These are phyloP conservation scores for Backusella sp. DNA, from an alignment of 192 early-diverging fungal genomes.

Conservation along the genomic window DNA sequence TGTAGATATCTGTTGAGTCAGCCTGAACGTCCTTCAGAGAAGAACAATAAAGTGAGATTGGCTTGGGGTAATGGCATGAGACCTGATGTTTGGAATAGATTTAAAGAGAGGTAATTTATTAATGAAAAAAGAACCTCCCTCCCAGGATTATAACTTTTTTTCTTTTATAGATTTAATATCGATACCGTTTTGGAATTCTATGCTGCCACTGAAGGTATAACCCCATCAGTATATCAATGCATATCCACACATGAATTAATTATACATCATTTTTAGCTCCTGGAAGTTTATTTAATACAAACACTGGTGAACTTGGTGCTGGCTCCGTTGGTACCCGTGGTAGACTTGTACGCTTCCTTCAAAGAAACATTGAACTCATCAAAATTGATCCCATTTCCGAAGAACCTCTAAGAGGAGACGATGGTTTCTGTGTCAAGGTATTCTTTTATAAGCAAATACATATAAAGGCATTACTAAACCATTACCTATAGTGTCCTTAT, in stretches of 20 bases:
- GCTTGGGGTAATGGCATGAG: constrained; percentile 68
- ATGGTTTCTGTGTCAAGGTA: constrained; percentile 52
- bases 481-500: constrained; percentile 18
- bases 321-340: constrained; percentile 62
- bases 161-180: constrained; percentile 49
- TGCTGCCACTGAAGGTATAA: constrained; percentile 60
- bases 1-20: constrained; percentile 58
- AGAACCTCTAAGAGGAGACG: constrained; percentile 45
- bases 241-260: neutral
- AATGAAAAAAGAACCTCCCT: no score
- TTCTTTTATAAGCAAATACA: neutral
- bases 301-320: constrained; percentile 43
- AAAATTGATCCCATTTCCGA: constrained; percentile 56
- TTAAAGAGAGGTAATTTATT: constrained; percentile 38
- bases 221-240: no score
- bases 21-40: constrained; percentile 47
- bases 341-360: constrained; percentile 21
- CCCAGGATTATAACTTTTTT: neutral
- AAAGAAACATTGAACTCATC: constrained; percentile 47
- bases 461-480: neutral
- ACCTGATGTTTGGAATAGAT: constrained; percentile 62
- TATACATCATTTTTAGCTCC: constrained; percentile 6
- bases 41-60: constrained; percentile 49
- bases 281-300: constrained; percentile 41
- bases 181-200: constrained; percentile 60